Percentiles rank a stretch among this genome's conserved stretches.
Evolutionary conservation across 2,329 filamentous ascomycete genomes (phyloP).

Genomic region (Mariannaea elegans): DNA sequence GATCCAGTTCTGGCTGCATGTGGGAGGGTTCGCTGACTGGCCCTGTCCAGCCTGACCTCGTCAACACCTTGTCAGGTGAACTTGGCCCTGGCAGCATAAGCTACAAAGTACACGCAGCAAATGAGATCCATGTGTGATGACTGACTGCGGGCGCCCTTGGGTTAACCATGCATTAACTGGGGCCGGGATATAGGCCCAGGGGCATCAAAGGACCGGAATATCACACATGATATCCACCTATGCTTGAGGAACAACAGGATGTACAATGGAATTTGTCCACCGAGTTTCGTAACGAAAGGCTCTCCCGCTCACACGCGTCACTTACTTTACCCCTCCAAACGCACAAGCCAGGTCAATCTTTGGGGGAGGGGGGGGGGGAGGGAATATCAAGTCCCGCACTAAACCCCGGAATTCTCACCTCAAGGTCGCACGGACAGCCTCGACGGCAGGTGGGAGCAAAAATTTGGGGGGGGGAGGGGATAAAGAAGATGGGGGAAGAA

Average conservation of each 20-base stretch:
- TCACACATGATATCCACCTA: slow-evolving; percentile 12
- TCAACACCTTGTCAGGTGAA: slow-evolving; percentile 8
- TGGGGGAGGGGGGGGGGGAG: neutral
- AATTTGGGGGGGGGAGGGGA: neutral
- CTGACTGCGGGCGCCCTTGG: slow-evolving; percentile 25
- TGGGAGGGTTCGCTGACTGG: slow-evolving; percentile 30
- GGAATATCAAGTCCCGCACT: slow-evolving; percentile 3
- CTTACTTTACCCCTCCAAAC: neutral
- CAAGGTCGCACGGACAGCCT: slow-evolving; percentile 11
- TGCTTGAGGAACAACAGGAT: neutral
- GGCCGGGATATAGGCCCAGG: slow-evolving; percentile 10
- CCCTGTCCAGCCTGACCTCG: slow-evolving; percentile 1
- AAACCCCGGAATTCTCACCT: neutral
- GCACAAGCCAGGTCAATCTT: slow-evolving; percentile 1
- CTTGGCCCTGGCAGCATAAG: slow-evolving; percentile 13
- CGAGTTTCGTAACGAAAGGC: neutral
- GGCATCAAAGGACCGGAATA: slow-evolving; percentile 19
- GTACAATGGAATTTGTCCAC: neutral
- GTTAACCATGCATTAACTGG: slow-evolving; percentile 22
- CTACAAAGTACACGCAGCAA: neutral
- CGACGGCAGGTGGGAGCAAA: slow-evolving; percentile 28
- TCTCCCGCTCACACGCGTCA: neutral
- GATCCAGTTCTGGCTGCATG: slow-evolving; percentile 21
- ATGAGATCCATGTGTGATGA: slow-evolving; percentile 16
- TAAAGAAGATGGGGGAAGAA: slow-evolving; percentile 4